Evolutionary conservation across 345 rosid species (phyloP).

Genomic region (Ceriops zippeliana): DNA sequence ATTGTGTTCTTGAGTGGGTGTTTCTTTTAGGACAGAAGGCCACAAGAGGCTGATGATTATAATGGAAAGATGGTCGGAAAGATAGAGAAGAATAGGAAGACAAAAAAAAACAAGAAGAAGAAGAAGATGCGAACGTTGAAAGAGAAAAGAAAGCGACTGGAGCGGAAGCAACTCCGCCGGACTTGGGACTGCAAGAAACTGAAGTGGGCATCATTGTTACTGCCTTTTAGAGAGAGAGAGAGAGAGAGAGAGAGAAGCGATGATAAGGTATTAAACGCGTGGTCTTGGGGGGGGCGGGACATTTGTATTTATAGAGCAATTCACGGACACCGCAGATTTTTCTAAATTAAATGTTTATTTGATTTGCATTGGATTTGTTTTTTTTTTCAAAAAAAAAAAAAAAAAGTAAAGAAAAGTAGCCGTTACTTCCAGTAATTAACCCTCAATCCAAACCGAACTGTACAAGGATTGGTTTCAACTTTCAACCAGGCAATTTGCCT

Average conservation of each 20-base stretch:
- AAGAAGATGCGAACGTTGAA: slow-evolving; percentile 19
- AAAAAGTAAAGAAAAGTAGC: too few species aligned
- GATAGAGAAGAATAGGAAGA: slow-evolving; percentile 20
- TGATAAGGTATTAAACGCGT: not conserved
- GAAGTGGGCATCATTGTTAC: slow-evolving; percentile 29
- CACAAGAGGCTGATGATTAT: slow-evolving; percentile 18
- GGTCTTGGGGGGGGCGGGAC: too few species aligned
- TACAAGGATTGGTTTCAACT: too few species aligned
- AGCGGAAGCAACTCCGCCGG: slow-evolving; percentile 19
- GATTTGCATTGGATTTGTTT: not conserved
- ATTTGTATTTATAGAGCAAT: not conserved
- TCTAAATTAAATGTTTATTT: too few species aligned
- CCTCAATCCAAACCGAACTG: too few species aligned
- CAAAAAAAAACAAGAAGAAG: not conserved
- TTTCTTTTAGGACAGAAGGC: slow-evolving; percentile 24
- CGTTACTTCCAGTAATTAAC: too few species aligned
- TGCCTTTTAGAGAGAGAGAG: not conserved
- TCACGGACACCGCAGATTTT: slow-evolving; percentile 34
- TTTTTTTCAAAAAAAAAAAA: too few species aligned
- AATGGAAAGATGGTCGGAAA: slow-evolving; percentile 16
- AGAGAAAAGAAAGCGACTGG: slow-evolving; percentile 6
- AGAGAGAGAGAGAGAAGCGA: not conserved
- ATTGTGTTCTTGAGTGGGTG: slow-evolving; percentile 18
- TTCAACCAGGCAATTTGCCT: too few species aligned
- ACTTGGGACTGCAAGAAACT: slow-evolving; percentile 23